These are phyloP conservation scores for Arthroderma sp. DNA, from an alignment of 2,329 filamentous ascomycete species.

Conservation along the genomic window DNA sequence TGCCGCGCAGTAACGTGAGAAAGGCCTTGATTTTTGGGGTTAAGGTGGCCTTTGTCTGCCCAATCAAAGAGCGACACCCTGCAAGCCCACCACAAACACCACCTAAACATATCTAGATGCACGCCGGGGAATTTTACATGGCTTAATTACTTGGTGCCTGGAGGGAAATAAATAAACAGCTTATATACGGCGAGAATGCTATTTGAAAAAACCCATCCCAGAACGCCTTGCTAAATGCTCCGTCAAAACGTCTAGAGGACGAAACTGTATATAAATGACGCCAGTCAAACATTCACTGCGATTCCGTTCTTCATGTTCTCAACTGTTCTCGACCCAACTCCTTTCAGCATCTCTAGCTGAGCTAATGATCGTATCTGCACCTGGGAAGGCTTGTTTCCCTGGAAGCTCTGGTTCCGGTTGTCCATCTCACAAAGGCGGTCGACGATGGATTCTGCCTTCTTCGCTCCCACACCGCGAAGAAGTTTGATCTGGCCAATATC, in stretches of 20 bases:
- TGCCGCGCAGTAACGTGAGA: too few relatives aligned
- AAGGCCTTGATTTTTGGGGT: too few relatives aligned
- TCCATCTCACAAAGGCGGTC: slow-evolving; percentile 34
- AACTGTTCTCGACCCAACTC: slow-evolving; percentile 33
- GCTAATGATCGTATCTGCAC: slow-evolving; percentile 24
- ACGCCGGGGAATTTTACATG: too few relatives aligned
- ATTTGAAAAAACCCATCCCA: background rate
- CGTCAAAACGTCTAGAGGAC: background rate
- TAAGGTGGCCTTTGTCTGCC: too few relatives aligned
- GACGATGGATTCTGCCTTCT: slow-evolving; percentile 36
- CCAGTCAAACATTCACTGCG: slow-evolving; percentile 2
- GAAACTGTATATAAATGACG: background rate
- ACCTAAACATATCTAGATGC: too few relatives aligned
- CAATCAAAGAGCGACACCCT: too few relatives aligned
- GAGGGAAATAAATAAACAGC: too few relatives aligned
- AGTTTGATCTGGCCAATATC: slow-evolving; percentile 34
- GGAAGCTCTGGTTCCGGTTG: slow-evolving; percentile 9
- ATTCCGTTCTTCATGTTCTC: slow-evolving; percentile 36
- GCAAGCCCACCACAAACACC: too few relatives aligned
- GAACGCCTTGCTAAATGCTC: slow-evolving; percentile 2
- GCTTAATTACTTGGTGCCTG: too few relatives aligned
- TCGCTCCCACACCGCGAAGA: slow-evolving; percentile 34
- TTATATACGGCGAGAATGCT: too few relatives aligned
- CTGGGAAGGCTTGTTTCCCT: slow-evolving; percentile 8
- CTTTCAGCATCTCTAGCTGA: slow-evolving; percentile 30